Percentiles rank a stretch among this genome's conserved stretches.
These are phyloP conservation scores for Solanum virginianum DNA, from an alignment of 257 asterid species.

Conservation along the genomic window DNA sequence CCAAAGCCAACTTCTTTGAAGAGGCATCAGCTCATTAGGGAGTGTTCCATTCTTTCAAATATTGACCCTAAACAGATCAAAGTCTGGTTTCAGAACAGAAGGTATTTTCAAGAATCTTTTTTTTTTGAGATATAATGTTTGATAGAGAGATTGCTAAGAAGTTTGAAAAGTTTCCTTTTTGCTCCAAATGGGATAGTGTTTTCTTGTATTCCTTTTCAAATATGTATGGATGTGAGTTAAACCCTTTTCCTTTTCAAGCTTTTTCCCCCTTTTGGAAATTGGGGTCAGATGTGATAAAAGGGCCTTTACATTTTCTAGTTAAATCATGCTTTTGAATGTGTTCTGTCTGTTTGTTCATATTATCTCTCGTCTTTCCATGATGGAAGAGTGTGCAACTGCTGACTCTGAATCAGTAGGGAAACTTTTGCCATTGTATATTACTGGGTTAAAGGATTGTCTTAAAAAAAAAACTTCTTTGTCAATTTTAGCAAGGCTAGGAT, in stretches of 20 bases:
- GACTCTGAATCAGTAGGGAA: neutral
- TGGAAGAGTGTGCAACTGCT: neutral
- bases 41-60: conserved; percentile 74
- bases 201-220: neutral
- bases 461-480: neutral
- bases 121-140: neutral
- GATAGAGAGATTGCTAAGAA: neutral
- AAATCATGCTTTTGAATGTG: neutral
- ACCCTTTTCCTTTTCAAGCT: neutral
- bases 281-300: neutral
- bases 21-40: conserved; percentile 92
- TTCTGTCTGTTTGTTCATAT: neutral
- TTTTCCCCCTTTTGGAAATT: neutral
- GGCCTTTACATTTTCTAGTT: neutral
- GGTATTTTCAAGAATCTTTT: conserved; percentile 21
- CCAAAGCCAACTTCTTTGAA: conserved; percentile 92
- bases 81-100: conserved; percentile 98
- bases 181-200: neutral
- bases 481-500: neutral
- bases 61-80: conserved; percentile 97
- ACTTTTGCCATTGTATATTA: neutral
- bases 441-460: neutral
- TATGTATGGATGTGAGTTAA: neutral
- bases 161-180: neutral
- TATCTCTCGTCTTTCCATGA: neutral